Conservation (phyloP, 495 filamentous ascomycete species). For the Lichina pygmaea region DNA sequence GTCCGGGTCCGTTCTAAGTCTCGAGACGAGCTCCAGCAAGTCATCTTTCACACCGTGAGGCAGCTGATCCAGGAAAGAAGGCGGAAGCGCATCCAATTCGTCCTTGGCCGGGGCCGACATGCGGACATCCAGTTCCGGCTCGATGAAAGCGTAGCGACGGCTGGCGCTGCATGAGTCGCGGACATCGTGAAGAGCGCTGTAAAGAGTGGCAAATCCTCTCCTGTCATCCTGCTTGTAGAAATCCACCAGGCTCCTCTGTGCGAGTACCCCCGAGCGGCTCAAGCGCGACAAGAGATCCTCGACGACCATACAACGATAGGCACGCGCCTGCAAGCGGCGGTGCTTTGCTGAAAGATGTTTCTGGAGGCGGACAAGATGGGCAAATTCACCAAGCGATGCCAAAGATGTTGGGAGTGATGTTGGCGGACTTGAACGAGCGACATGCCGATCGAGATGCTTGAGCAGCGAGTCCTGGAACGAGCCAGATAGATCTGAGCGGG, state of each 20-base stretch:
- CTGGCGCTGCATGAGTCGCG: conserved; percentile 58
- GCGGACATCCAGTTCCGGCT: conserved; percentile 35
- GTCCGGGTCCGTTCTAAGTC: conserved; percentile 60
- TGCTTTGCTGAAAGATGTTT: conserved; percentile 50
- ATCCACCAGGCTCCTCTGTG: conserved; percentile 65
- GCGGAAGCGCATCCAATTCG: conserved; percentile 14
- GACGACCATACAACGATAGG: conserved; percentile 28
- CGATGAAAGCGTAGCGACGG: conserved; percentile 36
- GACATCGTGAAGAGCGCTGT: conserved; percentile 71
- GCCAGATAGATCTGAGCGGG: too few species aligned
- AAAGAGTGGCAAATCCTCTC: conserved; percentile 59
- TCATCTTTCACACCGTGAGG: conserved; percentile 46
- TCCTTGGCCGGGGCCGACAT: conserved; percentile 9
- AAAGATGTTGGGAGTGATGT: too few species aligned
- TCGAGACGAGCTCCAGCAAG: conserved; percentile 51
- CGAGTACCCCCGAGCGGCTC: conserved; percentile 46
- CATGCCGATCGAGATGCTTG: too few species aligned
- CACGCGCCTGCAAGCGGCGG: conserved; percentile 33
- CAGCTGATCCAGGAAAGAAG: conserved; percentile 57
- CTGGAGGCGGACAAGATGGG: conserved; percentile 39
- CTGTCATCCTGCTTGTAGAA: conserved; percentile 76
- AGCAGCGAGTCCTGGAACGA: too few species aligned
- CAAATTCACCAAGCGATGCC: conserved; percentile 20
- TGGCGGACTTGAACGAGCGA: too few species aligned
- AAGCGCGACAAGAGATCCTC: conserved; percentile 59